Conservation (phyloP, 495 filamentous ascomycete species). For the Hypoxylon trugodes region DNA sequence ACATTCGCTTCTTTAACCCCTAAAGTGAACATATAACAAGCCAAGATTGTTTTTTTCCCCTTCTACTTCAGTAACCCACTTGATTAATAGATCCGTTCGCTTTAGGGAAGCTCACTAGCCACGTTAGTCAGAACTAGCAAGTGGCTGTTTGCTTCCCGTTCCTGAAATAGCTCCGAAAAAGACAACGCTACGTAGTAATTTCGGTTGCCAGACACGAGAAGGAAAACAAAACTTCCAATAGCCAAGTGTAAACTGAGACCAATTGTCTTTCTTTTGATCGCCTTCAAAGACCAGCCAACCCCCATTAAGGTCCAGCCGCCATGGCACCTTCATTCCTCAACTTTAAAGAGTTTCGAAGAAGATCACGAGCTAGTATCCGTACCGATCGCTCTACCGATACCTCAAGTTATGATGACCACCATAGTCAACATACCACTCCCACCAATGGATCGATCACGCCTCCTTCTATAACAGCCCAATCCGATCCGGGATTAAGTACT, state of each 20-base stretch:
- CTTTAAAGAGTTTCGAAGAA: conserved; percentile 75
- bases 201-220: conserved; percentile 1
- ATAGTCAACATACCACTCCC: conserved; percentile 53
- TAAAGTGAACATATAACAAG: not conserved
- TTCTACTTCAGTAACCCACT: conserved; percentile 15
- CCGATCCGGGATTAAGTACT: conserved; percentile 58
- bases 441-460: conserved; percentile 57
- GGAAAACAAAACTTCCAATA: conserved; percentile 1
- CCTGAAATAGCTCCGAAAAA: conserved; percentile 21
- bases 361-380: conserved; percentile 72
- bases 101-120: conserved; percentile 36
- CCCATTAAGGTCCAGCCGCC: conserved; percentile 13
- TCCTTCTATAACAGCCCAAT: conserved; percentile 53
- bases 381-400: conserved; percentile 62
- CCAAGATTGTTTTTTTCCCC: conserved; percentile 5
- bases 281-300: not conserved
- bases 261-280: conserved; percentile 9
- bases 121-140: conserved; percentile 25
- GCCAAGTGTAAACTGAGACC: not conserved
- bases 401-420: conserved; percentile 60
- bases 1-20: conserved; percentile 6
- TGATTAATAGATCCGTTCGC: conserved; percentile 29
- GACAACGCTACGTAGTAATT: not conserved
- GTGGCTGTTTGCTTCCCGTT: conserved; percentile 37
- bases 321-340: conserved; percentile 72